Evolutionary conservation across 2,329 filamentous ascomycete species (phyloP).

Genomic region (Colletotrichum sidae): DNA sequence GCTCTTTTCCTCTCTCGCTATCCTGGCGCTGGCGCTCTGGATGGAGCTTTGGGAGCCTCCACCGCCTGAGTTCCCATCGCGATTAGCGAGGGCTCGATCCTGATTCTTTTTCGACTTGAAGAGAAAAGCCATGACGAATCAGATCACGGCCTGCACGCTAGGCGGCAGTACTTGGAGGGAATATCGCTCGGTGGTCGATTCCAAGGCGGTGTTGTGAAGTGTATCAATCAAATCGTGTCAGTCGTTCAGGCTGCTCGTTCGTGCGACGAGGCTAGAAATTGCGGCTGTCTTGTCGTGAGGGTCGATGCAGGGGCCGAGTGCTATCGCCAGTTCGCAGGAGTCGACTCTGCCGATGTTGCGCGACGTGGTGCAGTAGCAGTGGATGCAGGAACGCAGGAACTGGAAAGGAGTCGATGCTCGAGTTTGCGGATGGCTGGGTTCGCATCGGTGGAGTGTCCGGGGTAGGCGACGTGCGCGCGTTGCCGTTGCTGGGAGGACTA

Average conservation of each 20-base stretch:
- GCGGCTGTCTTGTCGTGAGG: slow-evolving; percentile 11
- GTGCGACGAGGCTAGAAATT: slow-evolving; percentile 20
- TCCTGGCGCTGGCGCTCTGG: slow-evolving; percentile 49
- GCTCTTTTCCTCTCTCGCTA: slow-evolving; percentile 67
- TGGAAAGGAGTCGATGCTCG: slow-evolving; percentile 47
- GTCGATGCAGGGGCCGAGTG: slow-evolving; percentile 16
- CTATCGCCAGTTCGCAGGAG: slow-evolving; percentile 26
- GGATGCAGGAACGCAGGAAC: slow-evolving; percentile 43
- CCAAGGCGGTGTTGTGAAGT: slow-evolving; percentile 32
- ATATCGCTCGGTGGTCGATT: slow-evolving; percentile 35
- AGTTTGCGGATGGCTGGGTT: slow-evolving; percentile 58
- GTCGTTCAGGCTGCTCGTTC: slow-evolving; percentile 8
- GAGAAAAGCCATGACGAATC: slow-evolving; percentile 78
- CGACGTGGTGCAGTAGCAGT: slow-evolving; percentile 28
- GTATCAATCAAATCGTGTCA: slow-evolving; percentile 28
- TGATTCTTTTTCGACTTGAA: slow-evolving; percentile 86
- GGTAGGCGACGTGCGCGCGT: slow-evolving; percentile 40
- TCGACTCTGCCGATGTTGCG: slow-evolving; percentile 28
- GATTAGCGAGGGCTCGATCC: slow-evolving; percentile 68
- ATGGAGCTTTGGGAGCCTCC: slow-evolving; percentile 58
- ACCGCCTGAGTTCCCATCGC: slow-evolving; percentile 60
- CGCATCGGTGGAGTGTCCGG: slow-evolving; percentile 52
- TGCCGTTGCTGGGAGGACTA: slow-evolving; percentile 39
- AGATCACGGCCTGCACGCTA: slow-evolving; percentile 51
- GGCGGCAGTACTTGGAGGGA: slow-evolving; percentile 40